Conservation (phyloP, 2,329 filamentous ascomycete species). For the Tolypocladium album region DNA sequence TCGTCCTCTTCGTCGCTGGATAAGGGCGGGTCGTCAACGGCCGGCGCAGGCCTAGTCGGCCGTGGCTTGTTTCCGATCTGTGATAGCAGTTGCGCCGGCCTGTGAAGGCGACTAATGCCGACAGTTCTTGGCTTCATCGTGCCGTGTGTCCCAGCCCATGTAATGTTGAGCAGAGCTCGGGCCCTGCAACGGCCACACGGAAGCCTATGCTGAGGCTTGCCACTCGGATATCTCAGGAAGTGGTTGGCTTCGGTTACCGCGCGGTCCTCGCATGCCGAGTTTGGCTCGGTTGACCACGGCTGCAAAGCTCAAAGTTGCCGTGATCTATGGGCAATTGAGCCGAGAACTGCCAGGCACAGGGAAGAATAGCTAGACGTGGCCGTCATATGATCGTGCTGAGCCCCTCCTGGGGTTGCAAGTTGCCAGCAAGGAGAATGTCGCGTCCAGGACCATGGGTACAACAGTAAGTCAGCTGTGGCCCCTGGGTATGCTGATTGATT, state of each 20-base stretch:
- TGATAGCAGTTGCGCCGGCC: constrained; percentile 8
- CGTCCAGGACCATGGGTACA: background rate
- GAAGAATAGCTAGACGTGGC: background rate
- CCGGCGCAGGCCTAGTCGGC: constrained; percentile 4
- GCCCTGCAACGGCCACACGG: background rate
- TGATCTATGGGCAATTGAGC: background rate
- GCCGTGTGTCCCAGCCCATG: background rate
- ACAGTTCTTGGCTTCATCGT: constrained; percentile 1
- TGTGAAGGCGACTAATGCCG: constrained; percentile 11
- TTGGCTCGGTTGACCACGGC: background rate
- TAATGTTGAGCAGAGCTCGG: background rate
- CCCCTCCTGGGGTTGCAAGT: background rate
- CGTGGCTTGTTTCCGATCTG: background rate
- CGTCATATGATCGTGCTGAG: background rate
- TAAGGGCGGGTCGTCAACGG: constrained; percentile 13
- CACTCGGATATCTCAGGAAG: background rate
- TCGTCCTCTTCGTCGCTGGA: constrained; percentile 16
- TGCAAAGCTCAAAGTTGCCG: background rate
- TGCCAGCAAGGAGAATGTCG: background rate
- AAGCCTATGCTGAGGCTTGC: background rate
- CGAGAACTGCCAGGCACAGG: background rate
- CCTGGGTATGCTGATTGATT: background rate
- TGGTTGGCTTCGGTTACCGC: background rate
- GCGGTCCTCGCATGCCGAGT: background rate
- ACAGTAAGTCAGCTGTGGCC: background rate